A percentile compares a stretch with the other conserved stretches of the same genome.
Conservation (phyloP, 371 early-diverging fungal species). For the Mortierella sp. region DNA sequence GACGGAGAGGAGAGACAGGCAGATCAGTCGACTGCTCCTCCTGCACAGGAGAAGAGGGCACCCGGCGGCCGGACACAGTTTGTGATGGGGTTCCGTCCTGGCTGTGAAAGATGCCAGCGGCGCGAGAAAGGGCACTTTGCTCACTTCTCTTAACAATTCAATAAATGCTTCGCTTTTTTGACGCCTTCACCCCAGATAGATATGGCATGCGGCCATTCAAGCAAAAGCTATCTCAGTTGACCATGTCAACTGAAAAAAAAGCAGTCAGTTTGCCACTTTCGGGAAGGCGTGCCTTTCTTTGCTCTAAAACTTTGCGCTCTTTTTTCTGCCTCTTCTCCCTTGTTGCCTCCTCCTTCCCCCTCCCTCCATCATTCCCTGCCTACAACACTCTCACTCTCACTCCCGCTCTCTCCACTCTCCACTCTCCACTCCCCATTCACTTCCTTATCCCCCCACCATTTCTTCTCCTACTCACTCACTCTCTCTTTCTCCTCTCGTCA, state of each 20-base stretch:
- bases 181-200: not conserved
- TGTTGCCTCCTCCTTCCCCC: not conserved
- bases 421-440: not conserved
- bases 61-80: conserved; percentile 16
- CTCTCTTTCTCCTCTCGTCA: not conserved
- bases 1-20: not conserved
- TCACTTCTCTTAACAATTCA: conserved; percentile 31
- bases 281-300: conserved; percentile 7
- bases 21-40: not conserved
- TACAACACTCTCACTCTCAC: too few relatives aligned
- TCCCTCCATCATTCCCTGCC: not conserved
- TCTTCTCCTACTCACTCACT: not conserved
- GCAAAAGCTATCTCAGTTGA: not conserved
- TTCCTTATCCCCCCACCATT: not conserved
- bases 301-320: not conserved
- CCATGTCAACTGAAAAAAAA: conserved; percentile 11
- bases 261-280: not conserved
- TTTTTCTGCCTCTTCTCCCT: not conserved
- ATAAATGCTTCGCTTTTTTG: not conserved
- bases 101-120: conserved; percentile 55
- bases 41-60: not conserved
- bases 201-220: not conserved
- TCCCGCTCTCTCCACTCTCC: not conserved
- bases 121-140: conserved; percentile 58
- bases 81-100: conserved; percentile 57